Conservation (phyloP, 495 filamentous ascomycete genomes). For the Pseudomonodictys pantanalensis region DNA sequence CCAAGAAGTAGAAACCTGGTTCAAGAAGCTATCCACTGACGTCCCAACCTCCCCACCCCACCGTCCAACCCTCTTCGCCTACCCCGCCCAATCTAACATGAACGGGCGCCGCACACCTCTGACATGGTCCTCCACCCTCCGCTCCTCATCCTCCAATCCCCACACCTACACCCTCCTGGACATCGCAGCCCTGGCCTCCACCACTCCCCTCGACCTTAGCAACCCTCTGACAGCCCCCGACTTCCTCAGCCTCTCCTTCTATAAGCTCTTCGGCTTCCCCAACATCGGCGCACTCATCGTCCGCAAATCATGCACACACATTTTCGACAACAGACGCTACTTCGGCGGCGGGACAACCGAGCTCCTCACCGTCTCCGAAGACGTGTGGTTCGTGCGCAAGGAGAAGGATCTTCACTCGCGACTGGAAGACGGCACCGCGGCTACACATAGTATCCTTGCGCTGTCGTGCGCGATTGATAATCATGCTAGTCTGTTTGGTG, state of each 20-base stretch:
- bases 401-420: constrained; percentile 58
- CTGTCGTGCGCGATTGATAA: constrained; percentile 66
- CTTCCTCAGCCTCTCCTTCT: constrained; percentile 69
- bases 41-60: constrained; percentile 5
- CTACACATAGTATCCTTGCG: constrained; percentile 74
- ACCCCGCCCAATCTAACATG: constrained; percentile 78
- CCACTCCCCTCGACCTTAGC: constrained; percentile 60
- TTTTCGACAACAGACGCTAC: constrained; percentile 62
- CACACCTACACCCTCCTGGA: constrained; percentile 65
- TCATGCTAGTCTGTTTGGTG: constrained; percentile 60
- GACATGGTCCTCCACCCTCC: constrained; percentile 48
- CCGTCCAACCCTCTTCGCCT: constrained; percentile 58
- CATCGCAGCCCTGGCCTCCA: constrained; percentile 69
- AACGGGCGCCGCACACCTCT: constrained; percentile 66
- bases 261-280: constrained; percentile 82
- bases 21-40: too few relatives aligned
- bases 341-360: constrained; percentile 67
- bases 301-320: constrained; percentile 58
- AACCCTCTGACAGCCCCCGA: constrained; percentile 63
- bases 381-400: constrained; percentile 65
- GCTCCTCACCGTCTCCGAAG: constrained; percentile 58
- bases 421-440: constrained; percentile 74
- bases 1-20: constrained; percentile 64
- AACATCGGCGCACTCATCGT: constrained; percentile 72
- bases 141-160: not conserved